Conservation (phyloP, 345 rosid genomes). For the Rhodamnia rubescens region DNA sequence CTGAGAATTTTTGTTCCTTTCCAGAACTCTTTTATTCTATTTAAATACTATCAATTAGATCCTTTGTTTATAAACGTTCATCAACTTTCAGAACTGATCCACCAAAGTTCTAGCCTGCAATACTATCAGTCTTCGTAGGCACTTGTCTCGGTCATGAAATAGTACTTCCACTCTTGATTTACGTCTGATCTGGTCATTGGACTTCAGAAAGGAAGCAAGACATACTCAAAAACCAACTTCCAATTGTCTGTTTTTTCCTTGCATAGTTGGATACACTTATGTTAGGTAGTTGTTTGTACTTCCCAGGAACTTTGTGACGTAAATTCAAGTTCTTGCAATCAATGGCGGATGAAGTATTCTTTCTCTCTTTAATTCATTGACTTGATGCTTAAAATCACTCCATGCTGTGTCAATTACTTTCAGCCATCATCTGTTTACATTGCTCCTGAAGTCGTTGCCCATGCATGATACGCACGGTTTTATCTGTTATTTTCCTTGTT, state of each 20-base stretch:
- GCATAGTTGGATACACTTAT: neutral
- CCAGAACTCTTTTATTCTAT: neutral
- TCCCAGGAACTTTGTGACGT: too few relatives aligned
- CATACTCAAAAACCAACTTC: neutral
- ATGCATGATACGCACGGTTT: neutral
- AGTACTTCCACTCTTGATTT: neutral
- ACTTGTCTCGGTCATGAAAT: too few relatives aligned
- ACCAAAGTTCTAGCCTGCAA: neutral
- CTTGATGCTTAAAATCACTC: neutral
- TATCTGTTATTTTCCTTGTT: neutral
- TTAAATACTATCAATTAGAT: neutral
- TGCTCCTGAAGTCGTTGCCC: neutral
- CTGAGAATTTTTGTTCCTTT: too few relatives aligned
- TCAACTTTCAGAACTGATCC: neutral
- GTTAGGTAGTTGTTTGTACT: too few relatives aligned
- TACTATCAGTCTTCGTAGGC: neutral
- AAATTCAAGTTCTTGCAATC: too few relatives aligned
- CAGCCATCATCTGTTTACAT: neutral
- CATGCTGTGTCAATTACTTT: neutral
- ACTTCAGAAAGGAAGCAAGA: neutral
- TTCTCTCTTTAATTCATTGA: neutral
- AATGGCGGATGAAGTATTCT: neutral
- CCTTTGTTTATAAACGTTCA: neutral
- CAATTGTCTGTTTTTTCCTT: neutral
- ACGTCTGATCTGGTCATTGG: neutral